Conservation (phyloP, 768 basidiomycete genomes). For the Suillus weaverae region DNA sequence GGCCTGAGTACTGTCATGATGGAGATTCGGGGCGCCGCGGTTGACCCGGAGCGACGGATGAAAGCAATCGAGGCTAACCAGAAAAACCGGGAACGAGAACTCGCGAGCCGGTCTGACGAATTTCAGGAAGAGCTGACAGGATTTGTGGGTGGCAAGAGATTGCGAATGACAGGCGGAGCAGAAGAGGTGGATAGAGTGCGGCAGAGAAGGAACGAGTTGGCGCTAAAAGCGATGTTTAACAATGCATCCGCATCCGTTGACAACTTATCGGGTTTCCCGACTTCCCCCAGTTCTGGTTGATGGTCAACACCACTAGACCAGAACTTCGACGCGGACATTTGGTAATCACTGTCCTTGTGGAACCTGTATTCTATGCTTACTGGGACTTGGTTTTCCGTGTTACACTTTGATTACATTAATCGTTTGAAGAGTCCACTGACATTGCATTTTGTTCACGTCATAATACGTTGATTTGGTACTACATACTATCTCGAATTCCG, state of each 20-base stretch:
- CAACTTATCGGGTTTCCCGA: background rate
- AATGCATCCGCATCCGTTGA: slow-evolving; percentile 9
- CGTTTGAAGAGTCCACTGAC: background rate
- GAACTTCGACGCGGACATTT: background rate
- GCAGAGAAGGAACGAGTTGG: slow-evolving; percentile 79
- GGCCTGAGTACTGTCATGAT: slow-evolving; percentile 81
- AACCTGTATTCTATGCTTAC: background rate
- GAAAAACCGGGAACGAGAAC: slow-evolving; percentile 74
- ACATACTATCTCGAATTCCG: background rate
- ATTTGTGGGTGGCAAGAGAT: slow-evolving; percentile 84
- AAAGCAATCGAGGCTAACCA: slow-evolving; percentile 92
- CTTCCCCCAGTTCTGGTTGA: background rate
- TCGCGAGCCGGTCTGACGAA: slow-evolving; percentile 72
- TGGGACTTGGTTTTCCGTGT: slow-evolving; percentile 1
- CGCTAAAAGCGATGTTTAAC: slow-evolving; percentile 87
- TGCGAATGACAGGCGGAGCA: slow-evolving; percentile 94
- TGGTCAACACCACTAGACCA: background rate
- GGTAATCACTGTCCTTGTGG: background rate
- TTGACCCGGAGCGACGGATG: slow-evolving; percentile 82
- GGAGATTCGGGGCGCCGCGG: slow-evolving; percentile 81
- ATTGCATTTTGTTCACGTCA: background rate
- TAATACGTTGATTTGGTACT: background rate
- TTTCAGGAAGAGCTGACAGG: slow-evolving; percentile 81
- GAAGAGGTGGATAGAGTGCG: slow-evolving; percentile 89
- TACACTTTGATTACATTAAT: slow-evolving; percentile 1